phyloP scores from a whole-genome alignment of 73 alveolate genomes.

The Stentor coeruleus region DNA sequence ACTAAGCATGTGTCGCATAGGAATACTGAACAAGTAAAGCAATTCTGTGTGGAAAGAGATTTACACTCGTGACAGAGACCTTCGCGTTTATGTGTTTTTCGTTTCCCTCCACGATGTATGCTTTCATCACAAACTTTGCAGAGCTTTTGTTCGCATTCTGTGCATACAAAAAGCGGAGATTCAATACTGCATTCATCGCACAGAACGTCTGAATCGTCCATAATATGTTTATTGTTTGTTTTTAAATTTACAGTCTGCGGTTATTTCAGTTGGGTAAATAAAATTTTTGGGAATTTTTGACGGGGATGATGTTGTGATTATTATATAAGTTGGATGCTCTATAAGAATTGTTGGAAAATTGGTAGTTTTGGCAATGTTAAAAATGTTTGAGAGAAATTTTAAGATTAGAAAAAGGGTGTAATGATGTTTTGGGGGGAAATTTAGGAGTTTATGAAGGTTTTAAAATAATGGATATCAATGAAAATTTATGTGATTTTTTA shows the following conservation, averaged over 20 bases:
- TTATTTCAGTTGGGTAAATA: neutral
- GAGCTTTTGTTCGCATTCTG: conserved; percentile 33
- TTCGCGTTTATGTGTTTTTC: conserved; percentile 25
- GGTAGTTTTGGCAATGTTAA: too few relatives aligned
- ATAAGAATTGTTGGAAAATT: too few relatives aligned
- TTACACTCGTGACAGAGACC: neutral
- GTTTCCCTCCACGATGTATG: conserved; percentile 31
- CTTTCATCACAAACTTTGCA: conserved; percentile 28
- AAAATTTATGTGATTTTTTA: too few relatives aligned
- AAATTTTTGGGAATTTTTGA: too few relatives aligned
- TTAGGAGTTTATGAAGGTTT: too few relatives aligned
- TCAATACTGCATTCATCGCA: conserved; percentile 27
- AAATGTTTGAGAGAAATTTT: too few relatives aligned
- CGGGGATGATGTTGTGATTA: too few relatives aligned
- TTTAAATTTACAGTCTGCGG: neutral
- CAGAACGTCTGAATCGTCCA: neutral
- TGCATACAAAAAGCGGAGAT: conserved; percentile 9
- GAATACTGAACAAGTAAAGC: neutral
- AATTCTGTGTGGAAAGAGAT: neutral
- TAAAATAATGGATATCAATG: too few relatives aligned
- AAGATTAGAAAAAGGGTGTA: too few relatives aligned
- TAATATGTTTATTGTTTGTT: neutral
- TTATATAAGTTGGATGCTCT: too few relatives aligned
- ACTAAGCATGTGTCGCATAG: neutral
- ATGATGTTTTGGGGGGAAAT: too few relatives aligned